These are phyloP conservation scores for Eucalyptus grandis DNA, from an alignment of 345 rosid genomes.

Conservation along the genomic window DNA sequence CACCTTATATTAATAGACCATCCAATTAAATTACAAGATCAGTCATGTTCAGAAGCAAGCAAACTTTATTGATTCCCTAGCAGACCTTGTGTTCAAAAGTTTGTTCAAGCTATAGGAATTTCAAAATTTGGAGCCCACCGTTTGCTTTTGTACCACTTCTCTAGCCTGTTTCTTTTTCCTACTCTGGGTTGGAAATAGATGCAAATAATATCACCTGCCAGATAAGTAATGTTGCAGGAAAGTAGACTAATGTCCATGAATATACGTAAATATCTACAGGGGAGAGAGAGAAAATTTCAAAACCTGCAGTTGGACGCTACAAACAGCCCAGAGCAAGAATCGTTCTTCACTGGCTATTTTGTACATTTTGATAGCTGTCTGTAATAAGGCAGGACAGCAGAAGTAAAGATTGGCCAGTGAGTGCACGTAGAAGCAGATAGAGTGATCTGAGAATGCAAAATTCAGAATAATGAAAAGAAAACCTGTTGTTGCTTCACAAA, in stretches of 20 bases:
- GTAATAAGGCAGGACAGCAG: slow-evolving; percentile 14
- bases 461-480: not conserved
- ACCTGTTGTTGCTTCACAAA: slow-evolving; percentile 99
- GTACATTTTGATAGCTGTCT: slow-evolving; percentile 98
- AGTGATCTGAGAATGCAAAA: not conserved
- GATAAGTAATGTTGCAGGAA: not conserved
- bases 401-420: not conserved
- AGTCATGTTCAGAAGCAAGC: not conserved
- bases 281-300: not conserved
- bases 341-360: slow-evolving; percentile 90
- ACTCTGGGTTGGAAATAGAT: not conserved
- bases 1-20: not conserved
- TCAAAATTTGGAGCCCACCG: not conserved
- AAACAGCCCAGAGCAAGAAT: slow-evolving; percentile 96
- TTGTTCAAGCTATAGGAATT: not conserved
- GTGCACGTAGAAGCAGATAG: not conserved
- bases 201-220: not conserved
- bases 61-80: not conserved
- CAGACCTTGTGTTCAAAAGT: not conserved
- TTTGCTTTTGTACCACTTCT: not conserved
- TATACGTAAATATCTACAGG: not conserved
- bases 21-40: not conserved
- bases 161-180: not conserved
- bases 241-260: not conserved
- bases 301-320: slow-evolving; percentile 99